A percentile compares a stretch with the other conserved stretches of the same genome.
Evolutionary conservation across 495 filamentous ascomycete genomes (phyloP).

Genomic region (Penicillium parvum): DNA sequence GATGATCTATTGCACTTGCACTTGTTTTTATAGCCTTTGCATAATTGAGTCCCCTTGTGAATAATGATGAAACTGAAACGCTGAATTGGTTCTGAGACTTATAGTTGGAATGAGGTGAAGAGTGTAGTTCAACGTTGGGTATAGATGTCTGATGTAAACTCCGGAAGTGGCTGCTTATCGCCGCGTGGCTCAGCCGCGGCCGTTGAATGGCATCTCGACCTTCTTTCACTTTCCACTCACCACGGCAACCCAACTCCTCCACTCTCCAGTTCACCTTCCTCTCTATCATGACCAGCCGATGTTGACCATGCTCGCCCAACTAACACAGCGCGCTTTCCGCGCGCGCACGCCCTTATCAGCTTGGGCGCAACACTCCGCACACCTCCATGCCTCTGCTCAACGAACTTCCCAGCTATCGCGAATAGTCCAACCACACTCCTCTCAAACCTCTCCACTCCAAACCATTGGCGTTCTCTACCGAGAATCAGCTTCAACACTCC

Average conservation of each 20-base stretch:
- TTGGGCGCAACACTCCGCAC: neutral
- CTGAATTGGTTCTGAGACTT: neutral
- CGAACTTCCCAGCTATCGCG: neutral
- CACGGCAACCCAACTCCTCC: neutral
- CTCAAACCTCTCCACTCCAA: neutral
- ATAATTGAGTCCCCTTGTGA: slow-evolving; percentile 13
- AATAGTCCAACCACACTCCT: neutral
- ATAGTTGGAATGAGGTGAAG: neutral
- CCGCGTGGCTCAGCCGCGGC: slow-evolving; percentile 4
- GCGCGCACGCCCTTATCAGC: neutral
- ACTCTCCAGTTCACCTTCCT: neutral
- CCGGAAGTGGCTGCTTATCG: slow-evolving; percentile 14
- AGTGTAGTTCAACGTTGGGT: neutral
- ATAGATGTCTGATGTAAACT: too few relatives aligned
- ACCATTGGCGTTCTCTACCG: too few relatives aligned
- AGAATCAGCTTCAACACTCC: neutral
- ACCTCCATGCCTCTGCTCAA: neutral
- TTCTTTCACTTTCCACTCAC: neutral
- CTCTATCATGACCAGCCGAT: neutral
- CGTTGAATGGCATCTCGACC: neutral
- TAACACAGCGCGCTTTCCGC: slow-evolving; percentile 1
- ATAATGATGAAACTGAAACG: too few relatives aligned
- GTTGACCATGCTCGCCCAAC: slow-evolving; percentile 5
- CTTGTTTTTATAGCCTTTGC: slow-evolving; percentile 8
- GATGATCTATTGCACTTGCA: slow-evolving; percentile 4